Conservation (phyloP, 305 asterid genomes). For the Euphrasia arctica region DNA sequence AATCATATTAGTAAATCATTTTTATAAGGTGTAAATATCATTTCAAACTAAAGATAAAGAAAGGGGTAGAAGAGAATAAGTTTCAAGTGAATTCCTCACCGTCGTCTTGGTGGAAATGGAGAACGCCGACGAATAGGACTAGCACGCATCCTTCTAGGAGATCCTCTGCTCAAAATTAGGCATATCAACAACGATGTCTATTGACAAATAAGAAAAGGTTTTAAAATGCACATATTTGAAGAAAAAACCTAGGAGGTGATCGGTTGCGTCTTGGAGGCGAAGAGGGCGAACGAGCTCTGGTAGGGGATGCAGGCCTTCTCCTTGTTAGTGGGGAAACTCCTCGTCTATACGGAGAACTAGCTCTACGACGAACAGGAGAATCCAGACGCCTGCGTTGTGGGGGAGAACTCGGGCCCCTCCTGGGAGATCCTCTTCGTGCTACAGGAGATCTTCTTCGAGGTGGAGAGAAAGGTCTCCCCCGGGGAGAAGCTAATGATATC, state of each 20-base stretch:
- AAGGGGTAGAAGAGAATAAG: neutral
- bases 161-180: slow-evolving; percentile 45
- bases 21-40: slow-evolving; percentile 1
- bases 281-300: slow-evolving; percentile 85
- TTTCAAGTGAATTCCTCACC: slow-evolving; percentile 26
- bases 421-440: slow-evolving; percentile 84
- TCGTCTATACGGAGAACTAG: slow-evolving; percentile 64
- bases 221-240: neutral
- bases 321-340: slow-evolving; percentile 79
- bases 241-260: slow-evolving; percentile 80
- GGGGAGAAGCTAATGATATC: slow-evolving; percentile 68
- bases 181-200: slow-evolving; percentile 23
- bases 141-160: slow-evolving; percentile 87
- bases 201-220: neutral
- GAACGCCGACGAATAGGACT: slow-evolving; percentile 91
- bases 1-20: neutral
- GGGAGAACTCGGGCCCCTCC: slow-evolving; percentile 66
- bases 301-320: slow-evolving; percentile 75
- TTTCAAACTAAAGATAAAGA: slow-evolving; percentile 48
- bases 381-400: slow-evolving; percentile 59
- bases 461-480: slow-evolving; percentile 71
- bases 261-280: slow-evolving; percentile 77
- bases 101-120: slow-evolving; percentile 42
- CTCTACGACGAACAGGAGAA: slow-evolving; percentile 75
- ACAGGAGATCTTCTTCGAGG: slow-evolving; percentile 82